These are phyloP conservation scores for Fomitopsis schrenkii DNA, from an alignment of 1,284 basidiomycete species.

Conservation along the genomic window DNA sequence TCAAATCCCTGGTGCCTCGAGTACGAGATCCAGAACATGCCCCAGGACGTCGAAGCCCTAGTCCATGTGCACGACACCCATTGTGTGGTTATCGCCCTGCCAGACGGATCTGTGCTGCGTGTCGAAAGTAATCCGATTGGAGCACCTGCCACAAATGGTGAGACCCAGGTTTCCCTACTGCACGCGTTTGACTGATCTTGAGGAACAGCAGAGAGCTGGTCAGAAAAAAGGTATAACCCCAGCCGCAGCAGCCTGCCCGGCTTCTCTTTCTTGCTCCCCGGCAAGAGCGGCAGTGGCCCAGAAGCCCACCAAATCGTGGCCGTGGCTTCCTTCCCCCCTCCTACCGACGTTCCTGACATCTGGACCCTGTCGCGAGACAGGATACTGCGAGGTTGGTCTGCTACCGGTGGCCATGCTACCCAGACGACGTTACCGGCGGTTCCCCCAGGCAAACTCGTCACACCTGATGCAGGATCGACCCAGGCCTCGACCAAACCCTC, in stretches of 20 bases:
- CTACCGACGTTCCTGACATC: conserved; percentile 65
- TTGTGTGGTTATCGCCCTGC: conserved; percentile 62
- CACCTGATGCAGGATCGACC: conserved; percentile 29
- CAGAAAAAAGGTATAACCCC: conserved; percentile 58
- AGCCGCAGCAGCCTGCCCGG: conserved; percentile 49
- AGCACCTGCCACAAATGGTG: neutral
- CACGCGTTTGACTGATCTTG: neutral
- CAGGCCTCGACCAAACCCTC: conserved; percentile 34
- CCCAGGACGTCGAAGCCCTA: conserved; percentile 44
- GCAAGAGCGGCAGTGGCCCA: conserved; percentile 40
- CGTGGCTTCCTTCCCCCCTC: conserved; percentile 62
- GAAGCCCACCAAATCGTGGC: conserved; percentile 59
- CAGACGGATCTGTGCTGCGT: conserved; percentile 69
- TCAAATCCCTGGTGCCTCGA: conserved; percentile 62
- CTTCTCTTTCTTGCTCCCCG: conserved; percentile 62
- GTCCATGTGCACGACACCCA: conserved; percentile 71
- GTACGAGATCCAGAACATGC: conserved; percentile 44
- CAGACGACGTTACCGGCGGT: conserved; percentile 43
- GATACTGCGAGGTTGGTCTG: conserved; percentile 80
- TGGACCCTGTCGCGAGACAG: conserved; percentile 90
- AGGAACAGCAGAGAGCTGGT: conserved; percentile 54
- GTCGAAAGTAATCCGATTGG: conserved; percentile 53
- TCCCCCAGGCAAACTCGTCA: conserved; percentile 34
- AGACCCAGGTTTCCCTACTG: conserved; percentile 6
- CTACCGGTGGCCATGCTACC: conserved; percentile 63